Percentiles rank a stretch among this genome's conserved stretches.
Evolutionary conservation across 106 monocot genomes (phyloP).

Genomic region (Phalaenopsis equestris): DNA sequence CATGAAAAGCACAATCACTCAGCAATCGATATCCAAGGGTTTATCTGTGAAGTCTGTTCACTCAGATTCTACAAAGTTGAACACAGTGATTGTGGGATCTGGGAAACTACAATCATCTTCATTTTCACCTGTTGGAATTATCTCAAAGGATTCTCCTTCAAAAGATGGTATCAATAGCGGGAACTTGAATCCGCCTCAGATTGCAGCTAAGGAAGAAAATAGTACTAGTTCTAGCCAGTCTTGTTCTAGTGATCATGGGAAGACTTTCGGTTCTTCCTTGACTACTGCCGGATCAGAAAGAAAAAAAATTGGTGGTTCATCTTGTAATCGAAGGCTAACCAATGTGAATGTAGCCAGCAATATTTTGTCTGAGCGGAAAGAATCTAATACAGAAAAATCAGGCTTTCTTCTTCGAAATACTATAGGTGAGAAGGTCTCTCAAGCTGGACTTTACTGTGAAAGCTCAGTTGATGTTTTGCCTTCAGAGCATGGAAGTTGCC

Average conservation of each 20-base stretch:
- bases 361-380: conserved; percentile 27
- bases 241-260: conserved; percentile 50
- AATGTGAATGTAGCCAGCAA: conserved; percentile 23
- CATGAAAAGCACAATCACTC: conserved; percentile 18
- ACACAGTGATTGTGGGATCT: conserved; percentile 22
- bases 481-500: conserved; percentile 42
- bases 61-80: neutral
- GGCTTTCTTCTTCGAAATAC: conserved; percentile 22
- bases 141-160: conserved; percentile 34
- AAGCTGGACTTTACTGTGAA: conserved; percentile 35
- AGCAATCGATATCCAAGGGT: conserved; percentile 33
- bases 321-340: conserved; percentile 48
- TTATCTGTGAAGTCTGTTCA: conserved; percentile 23
- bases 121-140: conserved; percentile 17
- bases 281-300: conserved; percentile 42
- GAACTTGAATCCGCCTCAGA: conserved; percentile 13
- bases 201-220: conserved; percentile 46
- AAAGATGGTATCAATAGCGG: conserved; percentile 17
- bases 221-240: conserved; percentile 43
- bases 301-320: conserved; percentile 32
- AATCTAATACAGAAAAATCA: conserved; percentile 19
- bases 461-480: conserved; percentile 25
- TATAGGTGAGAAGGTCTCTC: conserved; percentile 30
- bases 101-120: conserved; percentile 25
- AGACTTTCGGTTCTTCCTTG: conserved; percentile 24